Percentiles rank a stretch among this genome's conserved stretches.
phyloP scores from a whole-genome alignment of 495 filamentous ascomycete species.

The Bacidia rubella region DNA sequence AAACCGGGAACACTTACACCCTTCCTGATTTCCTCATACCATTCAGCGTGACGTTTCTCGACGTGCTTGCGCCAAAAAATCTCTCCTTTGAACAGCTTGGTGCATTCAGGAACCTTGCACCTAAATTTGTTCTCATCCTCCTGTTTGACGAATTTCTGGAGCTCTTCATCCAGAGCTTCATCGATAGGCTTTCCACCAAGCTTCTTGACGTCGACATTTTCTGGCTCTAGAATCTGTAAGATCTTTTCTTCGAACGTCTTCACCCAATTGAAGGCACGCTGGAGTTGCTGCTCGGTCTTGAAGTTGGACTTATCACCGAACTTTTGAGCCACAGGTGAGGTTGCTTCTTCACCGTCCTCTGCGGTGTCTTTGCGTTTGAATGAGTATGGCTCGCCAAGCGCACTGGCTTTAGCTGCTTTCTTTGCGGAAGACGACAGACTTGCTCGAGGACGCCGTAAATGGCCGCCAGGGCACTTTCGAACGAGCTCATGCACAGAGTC shows the following conservation, averaged over 20 bases:
- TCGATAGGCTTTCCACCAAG: slow-evolving; percentile 80
- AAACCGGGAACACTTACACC: slow-evolving; percentile 49
- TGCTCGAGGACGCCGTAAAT: slow-evolving; percentile 78
- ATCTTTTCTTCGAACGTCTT: slow-evolving; percentile 97
- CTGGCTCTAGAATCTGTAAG: slow-evolving; percentile 78
- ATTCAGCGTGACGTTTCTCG: slow-evolving; percentile 88
- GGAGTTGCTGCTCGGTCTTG: slow-evolving; percentile 80
- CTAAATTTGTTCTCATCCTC: slow-evolving; percentile 93
- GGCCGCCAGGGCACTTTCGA: slow-evolving; percentile 90
- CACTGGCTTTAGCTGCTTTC: slow-evolving; percentile 71
- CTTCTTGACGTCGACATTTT: slow-evolving; percentile 70
- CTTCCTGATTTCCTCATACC: slow-evolving; percentile 63
- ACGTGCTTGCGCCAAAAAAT: slow-evolving; percentile 96
- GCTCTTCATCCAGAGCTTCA: slow-evolving; percentile 74
- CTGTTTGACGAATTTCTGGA: slow-evolving; percentile 80
- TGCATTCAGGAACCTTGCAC: slow-evolving; percentile 90
- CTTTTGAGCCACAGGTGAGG: slow-evolving; percentile 49
- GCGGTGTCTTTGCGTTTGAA: slow-evolving; percentile 44
- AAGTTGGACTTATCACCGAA: slow-evolving; percentile 45
- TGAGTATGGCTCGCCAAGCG: slow-evolving; percentile 65
- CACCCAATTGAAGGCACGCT: slow-evolving; percentile 97
- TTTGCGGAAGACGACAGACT: slow-evolving; percentile 72
- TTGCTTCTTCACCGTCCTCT: slow-evolving; percentile 46
- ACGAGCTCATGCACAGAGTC: slow-evolving; percentile 93
- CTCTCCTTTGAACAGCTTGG: slow-evolving; percentile 94